Conservation (phyloP, 352 stramenopile species). For the Pythium apleroticum region DNA sequence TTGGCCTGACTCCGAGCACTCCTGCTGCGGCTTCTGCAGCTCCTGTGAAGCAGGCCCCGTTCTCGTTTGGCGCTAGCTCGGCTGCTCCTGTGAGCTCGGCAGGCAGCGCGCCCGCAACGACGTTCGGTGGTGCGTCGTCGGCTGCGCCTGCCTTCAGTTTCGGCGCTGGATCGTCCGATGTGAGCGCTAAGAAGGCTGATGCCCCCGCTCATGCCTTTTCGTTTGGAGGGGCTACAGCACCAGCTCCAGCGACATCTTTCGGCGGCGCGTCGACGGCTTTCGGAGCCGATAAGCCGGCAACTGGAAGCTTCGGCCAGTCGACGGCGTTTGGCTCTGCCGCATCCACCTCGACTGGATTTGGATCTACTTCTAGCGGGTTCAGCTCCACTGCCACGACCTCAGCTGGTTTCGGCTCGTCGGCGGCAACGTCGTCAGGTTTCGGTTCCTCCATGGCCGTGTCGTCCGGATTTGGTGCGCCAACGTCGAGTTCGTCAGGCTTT, state of each 20-base stretch:
- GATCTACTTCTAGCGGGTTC: slow-evolving; percentile 32
- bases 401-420: slow-evolving; percentile 39
- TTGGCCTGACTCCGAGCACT: neutral
- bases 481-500: neutral
- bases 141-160: slow-evolving; percentile 30
- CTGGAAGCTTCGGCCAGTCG: slow-evolving; percentile 31
- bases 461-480: slow-evolving; percentile 18
- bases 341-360: slow-evolving; percentile 42
- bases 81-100: neutral
- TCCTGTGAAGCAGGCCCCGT: slow-evolving; percentile 4
- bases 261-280: slow-evolving; percentile 6
- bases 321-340: slow-evolving; percentile 1
- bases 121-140: neutral
- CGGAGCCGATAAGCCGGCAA: slow-evolving; percentile 2
- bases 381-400: slow-evolving; percentile 18
- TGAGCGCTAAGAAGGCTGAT: slow-evolving; percentile 16
- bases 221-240: slow-evolving; percentile 28
- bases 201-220: slow-evolving; percentile 28
- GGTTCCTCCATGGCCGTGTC: slow-evolving; percentile 14
- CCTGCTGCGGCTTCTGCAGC: neutral
- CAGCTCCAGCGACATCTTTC: slow-evolving; percentile 16
- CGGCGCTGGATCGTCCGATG: slow-evolving; percentile 13
- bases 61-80: slow-evolving; percentile 21
- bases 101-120: neutral
- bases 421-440: slow-evolving; percentile 16